Percentiles rank a stretch among this genome's conserved stretches.
phyloP scores from a whole-genome alignment of 768 basidiomycete genomes.

The Trametes villosa region DNA sequence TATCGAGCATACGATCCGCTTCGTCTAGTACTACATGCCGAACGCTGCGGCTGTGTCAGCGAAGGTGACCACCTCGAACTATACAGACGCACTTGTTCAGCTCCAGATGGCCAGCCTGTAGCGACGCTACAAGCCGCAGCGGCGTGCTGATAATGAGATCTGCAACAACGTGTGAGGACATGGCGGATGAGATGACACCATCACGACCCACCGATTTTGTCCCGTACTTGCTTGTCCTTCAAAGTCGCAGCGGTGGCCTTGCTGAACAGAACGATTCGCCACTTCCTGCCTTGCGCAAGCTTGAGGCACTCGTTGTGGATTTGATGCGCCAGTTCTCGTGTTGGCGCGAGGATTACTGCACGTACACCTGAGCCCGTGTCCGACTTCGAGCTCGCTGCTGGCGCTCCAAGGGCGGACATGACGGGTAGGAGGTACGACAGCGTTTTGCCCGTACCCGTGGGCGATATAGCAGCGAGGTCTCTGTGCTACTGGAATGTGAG shows the following conservation, averaged over 20 bases:
- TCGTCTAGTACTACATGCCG: conserved; percentile 89
- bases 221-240: conserved; percentile 67
- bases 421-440: conserved; percentile 89
- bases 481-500: conserved; percentile 52
- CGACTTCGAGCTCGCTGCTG: conserved; percentile 51
- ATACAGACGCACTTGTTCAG: conserved; percentile 73
- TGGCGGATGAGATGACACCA: background rate
- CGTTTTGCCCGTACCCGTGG: conserved; percentile 98
- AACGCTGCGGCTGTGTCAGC: conserved; percentile 54
- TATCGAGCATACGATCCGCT: conserved; percentile 88
- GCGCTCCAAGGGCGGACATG: conserved; percentile 60
- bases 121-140: conserved; percentile 79
- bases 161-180: conserved; percentile 32
- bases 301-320: conserved; percentile 91
- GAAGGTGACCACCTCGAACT: background rate
- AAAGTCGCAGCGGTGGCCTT: conserved; percentile 89
- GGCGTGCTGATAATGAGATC: conserved; percentile 95
- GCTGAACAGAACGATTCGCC: conserved; percentile 81
- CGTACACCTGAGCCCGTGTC: conserved; percentile 63
- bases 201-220: conserved; percentile 69
- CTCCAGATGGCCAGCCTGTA: conserved; percentile 69
- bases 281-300: conserved; percentile 78
- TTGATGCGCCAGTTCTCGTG: conserved; percentile 94
- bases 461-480: conserved; percentile 93
- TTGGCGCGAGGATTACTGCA: conserved; percentile 86